These are phyloP conservation scores for Apocynum venetum DNA, from an alignment of 257 asterid genomes.

Conservation along the genomic window DNA sequence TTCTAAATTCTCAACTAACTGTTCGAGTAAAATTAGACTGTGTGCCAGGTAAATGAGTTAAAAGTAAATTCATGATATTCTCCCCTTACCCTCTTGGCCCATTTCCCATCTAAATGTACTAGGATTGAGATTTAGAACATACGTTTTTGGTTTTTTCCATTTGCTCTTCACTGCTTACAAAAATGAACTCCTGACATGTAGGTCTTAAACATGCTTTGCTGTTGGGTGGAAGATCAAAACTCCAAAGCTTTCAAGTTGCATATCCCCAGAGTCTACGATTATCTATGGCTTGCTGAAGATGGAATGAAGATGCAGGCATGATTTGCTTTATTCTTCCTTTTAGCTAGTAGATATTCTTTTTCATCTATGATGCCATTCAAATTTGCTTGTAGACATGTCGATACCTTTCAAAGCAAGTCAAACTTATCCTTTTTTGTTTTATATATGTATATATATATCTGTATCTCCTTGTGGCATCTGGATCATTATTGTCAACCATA, in stretches of 20 bases:
- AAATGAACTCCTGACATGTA: constrained; percentile 23
- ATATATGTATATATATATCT: not conserved
- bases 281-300: constrained; percentile 95
- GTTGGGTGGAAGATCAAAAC: constrained; percentile 95
- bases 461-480: not conserved
- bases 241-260: constrained; percentile 98
- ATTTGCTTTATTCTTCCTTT: not conserved
- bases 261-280: constrained; percentile 83
- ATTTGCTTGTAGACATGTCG: not conserved
- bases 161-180: not conserved
- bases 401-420: not conserved
- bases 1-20: not conserved
- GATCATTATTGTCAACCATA: constrained; percentile 4
- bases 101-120: not conserved
- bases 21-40: not conserved
- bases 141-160: not conserved
- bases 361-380: not conserved
- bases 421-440: not conserved
- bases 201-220: constrained; percentile 96
- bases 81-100: not conserved
- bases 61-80: not conserved
- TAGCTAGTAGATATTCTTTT: not conserved
- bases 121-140: constrained; percentile 1
- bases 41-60: not conserved
- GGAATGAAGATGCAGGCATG: constrained; percentile 99